phyloP scores from a whole-genome alignment of 208 protist genomes.

The Naegleria gruberi region DNA sequence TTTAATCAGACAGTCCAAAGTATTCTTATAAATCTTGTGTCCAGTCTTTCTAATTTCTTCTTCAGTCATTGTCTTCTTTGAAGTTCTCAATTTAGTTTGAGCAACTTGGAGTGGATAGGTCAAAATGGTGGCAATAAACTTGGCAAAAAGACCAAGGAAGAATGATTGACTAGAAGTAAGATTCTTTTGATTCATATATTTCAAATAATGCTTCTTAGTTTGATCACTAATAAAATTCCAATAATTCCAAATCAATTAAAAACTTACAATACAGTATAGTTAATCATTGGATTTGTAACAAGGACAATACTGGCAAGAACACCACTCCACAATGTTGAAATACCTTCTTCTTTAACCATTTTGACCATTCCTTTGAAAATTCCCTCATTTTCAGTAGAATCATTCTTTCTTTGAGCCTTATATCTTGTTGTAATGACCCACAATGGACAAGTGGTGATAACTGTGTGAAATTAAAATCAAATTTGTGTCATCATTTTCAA shows the following conservation, averaged over 20 bases:
- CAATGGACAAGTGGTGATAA: conserved; percentile 13
- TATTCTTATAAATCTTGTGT: background rate
- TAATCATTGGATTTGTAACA: conserved; percentile 18
- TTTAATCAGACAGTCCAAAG: conserved; percentile 2
- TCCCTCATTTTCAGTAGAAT: background rate
- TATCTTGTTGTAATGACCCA: background rate
- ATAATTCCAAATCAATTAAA: no score
- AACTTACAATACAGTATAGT: conserved; percentile 8
- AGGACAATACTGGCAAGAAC: background rate
- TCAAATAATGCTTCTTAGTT: background rate
- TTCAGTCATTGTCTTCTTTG: background rate
- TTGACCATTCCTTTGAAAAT: background rate
- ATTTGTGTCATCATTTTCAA: background rate
- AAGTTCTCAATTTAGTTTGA: background rate
- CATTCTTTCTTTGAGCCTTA: background rate
- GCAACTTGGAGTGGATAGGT: conserved; percentile 20
- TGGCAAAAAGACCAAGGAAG: background rate
- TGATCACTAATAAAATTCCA: conserved; percentile 9
- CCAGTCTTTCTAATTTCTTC: background rate
- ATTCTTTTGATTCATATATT: background rate
- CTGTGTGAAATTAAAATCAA: background rate
- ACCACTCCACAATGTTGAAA: background rate
- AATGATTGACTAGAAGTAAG: background rate
- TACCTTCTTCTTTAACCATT: background rate
- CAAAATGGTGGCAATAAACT: background rate